These are phyloP conservation scores for Hsuehochloa calcarea DNA, from an alignment of 176 grass and related monocot genomes.

Conservation along the genomic window DNA sequence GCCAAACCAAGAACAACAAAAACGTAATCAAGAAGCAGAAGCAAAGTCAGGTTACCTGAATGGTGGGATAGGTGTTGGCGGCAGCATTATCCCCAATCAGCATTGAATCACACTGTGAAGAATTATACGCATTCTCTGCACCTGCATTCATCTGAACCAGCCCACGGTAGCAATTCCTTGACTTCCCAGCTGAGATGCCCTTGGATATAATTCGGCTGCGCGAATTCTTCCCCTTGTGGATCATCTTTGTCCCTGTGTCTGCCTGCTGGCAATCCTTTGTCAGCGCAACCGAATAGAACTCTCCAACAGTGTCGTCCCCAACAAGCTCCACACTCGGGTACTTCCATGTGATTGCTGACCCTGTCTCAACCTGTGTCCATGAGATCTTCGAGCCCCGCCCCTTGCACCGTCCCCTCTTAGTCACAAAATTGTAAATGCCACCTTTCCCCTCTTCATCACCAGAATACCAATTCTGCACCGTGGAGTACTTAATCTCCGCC, in stretches of 20 bases:
- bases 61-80: constrained; percentile 93
- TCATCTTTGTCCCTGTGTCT: constrained; percentile 95
- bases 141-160: constrained; percentile 74
- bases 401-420: constrained; percentile 82
- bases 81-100: constrained; percentile 92
- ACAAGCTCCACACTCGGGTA: constrained; percentile 86
- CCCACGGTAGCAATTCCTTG: constrained; percentile 93
- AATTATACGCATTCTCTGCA: constrained; percentile 82
- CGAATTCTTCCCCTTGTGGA: constrained; percentile 89
- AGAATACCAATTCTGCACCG: constrained; percentile 96
- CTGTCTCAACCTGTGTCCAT: constrained; percentile 98
- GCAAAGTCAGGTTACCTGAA: constrained; percentile 52
- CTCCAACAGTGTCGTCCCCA: constrained; percentile 77
- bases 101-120: constrained; percentile 97
- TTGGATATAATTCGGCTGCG: constrained; percentile 90
- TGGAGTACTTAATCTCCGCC: constrained; percentile 93
- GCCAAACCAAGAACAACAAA: not conserved
- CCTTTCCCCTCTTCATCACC: constrained; percentile 82
- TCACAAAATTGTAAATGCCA: constrained; percentile 97
- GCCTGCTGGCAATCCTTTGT: constrained; percentile 96
- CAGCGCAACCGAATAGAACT: constrained; percentile 91
- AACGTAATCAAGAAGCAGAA: not conserved
- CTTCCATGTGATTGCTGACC: constrained; percentile 97
- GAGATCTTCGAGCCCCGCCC: constrained; percentile 79
- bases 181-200: constrained; percentile 94